Percentiles rank a stretch among this genome's conserved stretches.
Conservation (phyloP, 371 early-diverging fungal species). For the Fennellomyces sp. region DNA sequence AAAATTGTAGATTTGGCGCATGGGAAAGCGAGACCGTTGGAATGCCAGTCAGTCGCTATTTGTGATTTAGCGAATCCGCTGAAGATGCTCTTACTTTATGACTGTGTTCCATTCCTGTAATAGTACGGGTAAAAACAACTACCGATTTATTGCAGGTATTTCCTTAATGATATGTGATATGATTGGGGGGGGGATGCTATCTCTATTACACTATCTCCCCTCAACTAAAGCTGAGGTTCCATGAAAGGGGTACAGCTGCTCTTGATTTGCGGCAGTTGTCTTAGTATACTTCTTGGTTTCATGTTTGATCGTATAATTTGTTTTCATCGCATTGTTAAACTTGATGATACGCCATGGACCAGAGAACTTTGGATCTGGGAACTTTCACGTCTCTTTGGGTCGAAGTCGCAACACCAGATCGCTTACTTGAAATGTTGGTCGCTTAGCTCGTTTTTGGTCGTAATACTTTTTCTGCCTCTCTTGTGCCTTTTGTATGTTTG, state of each 20-base stretch:
- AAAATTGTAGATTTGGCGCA: too few species aligned
- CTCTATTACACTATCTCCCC: too few species aligned
- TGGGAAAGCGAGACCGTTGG: too few species aligned
- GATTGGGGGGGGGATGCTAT: too few species aligned
- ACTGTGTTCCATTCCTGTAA: too few species aligned
- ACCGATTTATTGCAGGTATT: too few species aligned
- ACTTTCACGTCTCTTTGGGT: neutral
- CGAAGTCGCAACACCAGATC: neutral
- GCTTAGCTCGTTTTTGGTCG: neutral
- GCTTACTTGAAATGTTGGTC: neutral
- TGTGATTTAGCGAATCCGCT: too few species aligned
- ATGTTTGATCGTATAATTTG: neutral
- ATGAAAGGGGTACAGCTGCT: neutral
- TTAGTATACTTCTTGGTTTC: neutral
- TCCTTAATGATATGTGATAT: too few species aligned
- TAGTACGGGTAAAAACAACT: too few species aligned
- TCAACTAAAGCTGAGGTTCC: too few species aligned
- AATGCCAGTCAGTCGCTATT: too few species aligned
- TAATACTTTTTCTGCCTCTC: constrained; percentile 12
- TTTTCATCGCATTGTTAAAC: neutral
- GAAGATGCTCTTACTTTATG: too few species aligned
- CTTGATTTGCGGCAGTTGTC: neutral
- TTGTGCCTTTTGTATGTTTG: constrained; percentile 13
- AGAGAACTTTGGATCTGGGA: neutral
- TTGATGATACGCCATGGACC: neutral